Base-by-base conservation (phyloP, 805 yeast species). In the Candida maesae region DNA sequence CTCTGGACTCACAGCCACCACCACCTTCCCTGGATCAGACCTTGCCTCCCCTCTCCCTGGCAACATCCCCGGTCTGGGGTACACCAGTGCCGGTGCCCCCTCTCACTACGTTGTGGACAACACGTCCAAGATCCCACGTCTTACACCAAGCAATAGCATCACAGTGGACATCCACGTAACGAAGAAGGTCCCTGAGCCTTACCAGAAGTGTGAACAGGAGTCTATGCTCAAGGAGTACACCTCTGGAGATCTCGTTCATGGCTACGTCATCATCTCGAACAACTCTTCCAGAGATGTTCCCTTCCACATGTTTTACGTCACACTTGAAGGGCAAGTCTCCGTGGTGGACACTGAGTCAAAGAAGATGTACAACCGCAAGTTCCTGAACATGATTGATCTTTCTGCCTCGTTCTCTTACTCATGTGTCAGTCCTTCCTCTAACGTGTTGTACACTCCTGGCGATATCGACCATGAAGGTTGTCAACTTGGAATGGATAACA, bases 201-300 rank as follows among this genome's bases (percentile, higher is more conserved):
- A 70, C 40, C 53, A 51, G 16, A 50, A 45, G 21, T 16, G 41
- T 5, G 54, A 47, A 24, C 19, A 37, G 6, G 59, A 33, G 63
- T 74, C 35, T 56, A 70, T 60, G 28, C 52, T 74, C 20, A 67
- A 68, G 42, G 85, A 79, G 55, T 83, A 74, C 53, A 75, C 75
- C 15, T 79, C 81, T 11, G 87, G 87, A n/a, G 89, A 82, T 53
- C 67, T 68, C 16, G 66, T 83, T 12, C 71, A 76, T 52, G 91
- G 91, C 0, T 76, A 71, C 50, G 70, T 77, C 40, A 55, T 68
- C 7, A 66, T 78, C 21, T 64, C 72, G 33, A 78, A 78, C 51
- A 66, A 61, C 12, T 67, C 78, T 4, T 55, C 65, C 11, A 56
- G 59, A 11, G 73, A 71, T 1, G 59, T 81, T 16, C 73, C 74